Conservation (phyloP, 306 rosid species). For the Citrullus mucosospermus region DNA sequence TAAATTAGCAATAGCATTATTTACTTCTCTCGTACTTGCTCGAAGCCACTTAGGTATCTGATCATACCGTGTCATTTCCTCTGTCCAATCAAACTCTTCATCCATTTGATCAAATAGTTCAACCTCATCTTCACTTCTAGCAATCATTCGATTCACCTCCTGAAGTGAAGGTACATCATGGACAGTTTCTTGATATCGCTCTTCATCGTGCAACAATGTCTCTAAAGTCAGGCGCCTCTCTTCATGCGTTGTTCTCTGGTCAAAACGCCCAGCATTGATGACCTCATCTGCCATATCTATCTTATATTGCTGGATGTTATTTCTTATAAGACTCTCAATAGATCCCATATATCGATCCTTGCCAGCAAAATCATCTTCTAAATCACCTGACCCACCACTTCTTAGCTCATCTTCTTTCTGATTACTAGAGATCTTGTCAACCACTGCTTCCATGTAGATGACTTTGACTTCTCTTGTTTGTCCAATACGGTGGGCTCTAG, state of each 20-base stretch:
- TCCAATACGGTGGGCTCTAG: slow-evolving; percentile 98
- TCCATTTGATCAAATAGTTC: slow-evolving; percentile 94
- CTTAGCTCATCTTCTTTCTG: slow-evolving; percentile 86
- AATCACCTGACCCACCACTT: slow-evolving; percentile 67
- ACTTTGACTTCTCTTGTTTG: slow-evolving; percentile 93
- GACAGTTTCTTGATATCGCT: slow-evolving; percentile 87
- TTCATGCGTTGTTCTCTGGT: slow-evolving; percentile 96
- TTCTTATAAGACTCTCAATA: slow-evolving; percentile 91
- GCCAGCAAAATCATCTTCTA: slow-evolving; percentile 92
- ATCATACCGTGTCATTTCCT: slow-evolving; percentile 71
- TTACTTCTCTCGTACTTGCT: slow-evolving; percentile 64
- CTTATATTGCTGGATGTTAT: slow-evolving; percentile 88
- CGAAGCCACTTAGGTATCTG: slow-evolving; percentile 93
- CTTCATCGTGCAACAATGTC: slow-evolving; percentile 92
- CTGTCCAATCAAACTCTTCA: slow-evolving; percentile 86
- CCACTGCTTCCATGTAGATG: slow-evolving; percentile 97
- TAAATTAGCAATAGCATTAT: slow-evolving; percentile 54
- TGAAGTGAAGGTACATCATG: slow-evolving; percentile 92
- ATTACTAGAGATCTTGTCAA: slow-evolving; percentile 78
- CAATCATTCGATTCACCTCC: slow-evolving; percentile 97
- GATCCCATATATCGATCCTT: slow-evolving; percentile 96
- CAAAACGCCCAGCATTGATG: slow-evolving; percentile 98
- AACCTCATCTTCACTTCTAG: slow-evolving; percentile 79
- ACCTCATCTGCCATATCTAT: slow-evolving; percentile 99
- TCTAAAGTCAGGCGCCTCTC: slow-evolving; percentile 91